Evolutionary conservation across 768 basidiomycete genomes (phyloP).

Genomic region (Suillus occidentalis): DNA sequence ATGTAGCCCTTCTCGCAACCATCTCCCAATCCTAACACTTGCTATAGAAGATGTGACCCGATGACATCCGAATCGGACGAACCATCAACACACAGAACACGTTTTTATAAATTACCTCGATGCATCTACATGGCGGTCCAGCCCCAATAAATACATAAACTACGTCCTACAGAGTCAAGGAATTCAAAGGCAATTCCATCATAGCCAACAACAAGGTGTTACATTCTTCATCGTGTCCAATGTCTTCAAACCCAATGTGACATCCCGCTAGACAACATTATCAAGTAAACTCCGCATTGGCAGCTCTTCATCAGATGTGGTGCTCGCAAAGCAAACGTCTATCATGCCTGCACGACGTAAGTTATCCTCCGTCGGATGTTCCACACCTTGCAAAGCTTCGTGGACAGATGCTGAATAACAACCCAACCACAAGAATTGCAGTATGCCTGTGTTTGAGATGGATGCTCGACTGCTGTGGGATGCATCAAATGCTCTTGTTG

Average conservation of each 20-base stretch:
- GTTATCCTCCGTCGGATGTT: background rate
- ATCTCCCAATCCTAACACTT: too few species aligned
- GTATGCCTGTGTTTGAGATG: background rate
- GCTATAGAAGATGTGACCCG: too few species aligned
- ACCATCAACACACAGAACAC: too few species aligned
- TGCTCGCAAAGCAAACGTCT: conserved; percentile 4
- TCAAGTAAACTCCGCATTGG: background rate
- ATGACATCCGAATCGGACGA: too few species aligned
- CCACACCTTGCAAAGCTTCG: background rate
- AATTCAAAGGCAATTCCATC: background rate
- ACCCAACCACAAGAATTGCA: background rate
- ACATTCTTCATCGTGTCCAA: background rate
- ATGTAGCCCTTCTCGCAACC: too few species aligned
- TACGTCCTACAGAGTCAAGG: too few species aligned
- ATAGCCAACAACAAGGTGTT: background rate
- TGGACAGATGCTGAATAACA: background rate
- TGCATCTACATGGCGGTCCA: too few species aligned
- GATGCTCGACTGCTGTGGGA: background rate
- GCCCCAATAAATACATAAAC: too few species aligned
- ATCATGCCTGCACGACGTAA: conserved; percentile 7
- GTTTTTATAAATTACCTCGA: too few species aligned
- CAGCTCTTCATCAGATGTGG: background rate
- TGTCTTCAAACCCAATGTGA: background rate
- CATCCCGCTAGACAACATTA: background rate
- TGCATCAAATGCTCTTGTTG: background rate